phyloP scores from a whole-genome alignment of 768 basidiomycete genomes.

The Kwoniella heveanensis region DNA sequence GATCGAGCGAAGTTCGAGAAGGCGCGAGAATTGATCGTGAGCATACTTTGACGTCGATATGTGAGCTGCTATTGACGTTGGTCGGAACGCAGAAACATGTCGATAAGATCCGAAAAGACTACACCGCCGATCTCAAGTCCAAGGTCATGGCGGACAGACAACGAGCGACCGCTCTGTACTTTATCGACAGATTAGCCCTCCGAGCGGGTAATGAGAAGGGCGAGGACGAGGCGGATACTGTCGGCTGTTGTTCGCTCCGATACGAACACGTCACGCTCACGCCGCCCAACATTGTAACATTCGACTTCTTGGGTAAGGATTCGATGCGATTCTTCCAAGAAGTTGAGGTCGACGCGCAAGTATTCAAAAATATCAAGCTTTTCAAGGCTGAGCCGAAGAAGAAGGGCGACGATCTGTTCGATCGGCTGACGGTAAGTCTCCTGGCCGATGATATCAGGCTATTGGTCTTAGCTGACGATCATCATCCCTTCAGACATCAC shows the following conservation, averaged over 20 bases:
- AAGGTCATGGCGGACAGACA: conserved; percentile 95
- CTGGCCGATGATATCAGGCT: too few relatives aligned
- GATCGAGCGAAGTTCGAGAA: conserved; percentile 99
- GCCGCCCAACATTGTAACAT: conserved; percentile 80
- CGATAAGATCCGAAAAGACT: conserved; percentile 85
- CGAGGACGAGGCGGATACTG: conserved; percentile 98
- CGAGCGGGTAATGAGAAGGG: conserved; percentile 99
- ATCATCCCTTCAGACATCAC: conserved; percentile 64
- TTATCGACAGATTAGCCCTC: conserved; percentile 94
- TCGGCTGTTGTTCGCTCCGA: conserved; percentile 96
- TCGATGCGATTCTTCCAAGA: conserved; percentile 89
- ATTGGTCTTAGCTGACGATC: background rate
- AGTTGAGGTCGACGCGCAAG: conserved; percentile 82
- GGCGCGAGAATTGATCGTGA: conserved; percentile 89
- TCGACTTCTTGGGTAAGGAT: conserved; percentile 99
- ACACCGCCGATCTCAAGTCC: conserved; percentile 75
- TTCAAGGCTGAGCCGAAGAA: conserved; percentile 88
- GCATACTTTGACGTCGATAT: conserved; percentile 18
- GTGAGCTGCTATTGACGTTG: too few relatives aligned
- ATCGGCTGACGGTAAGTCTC: conserved; percentile 85
- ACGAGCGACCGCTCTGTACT: conserved; percentile 98
- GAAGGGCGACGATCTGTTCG: conserved; percentile 85
- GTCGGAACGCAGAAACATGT: conserved; percentile 71
- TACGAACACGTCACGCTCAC: conserved; percentile 94
- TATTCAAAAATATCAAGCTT: conserved; percentile 97